These are phyloP conservation scores for Chlorella sp. DNA, from an alignment of 139 green algal genomes.

Conservation along the genomic window DNA sequence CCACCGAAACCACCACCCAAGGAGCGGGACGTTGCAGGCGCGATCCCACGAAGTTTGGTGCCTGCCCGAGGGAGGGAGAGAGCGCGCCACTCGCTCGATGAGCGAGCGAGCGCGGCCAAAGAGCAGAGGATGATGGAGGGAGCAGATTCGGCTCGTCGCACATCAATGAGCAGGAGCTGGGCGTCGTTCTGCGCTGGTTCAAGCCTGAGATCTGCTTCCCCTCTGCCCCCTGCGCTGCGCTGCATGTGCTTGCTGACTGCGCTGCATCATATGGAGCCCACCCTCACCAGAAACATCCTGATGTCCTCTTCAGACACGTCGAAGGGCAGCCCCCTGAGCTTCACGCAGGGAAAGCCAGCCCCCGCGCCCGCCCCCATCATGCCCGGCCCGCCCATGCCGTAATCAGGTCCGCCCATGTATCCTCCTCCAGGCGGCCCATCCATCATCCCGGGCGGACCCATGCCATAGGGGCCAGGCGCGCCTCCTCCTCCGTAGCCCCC, in stretches of 20 bases:
- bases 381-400: slow-evolving; percentile 3
- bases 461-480: slow-evolving; percentile 1
- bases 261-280: neutral
- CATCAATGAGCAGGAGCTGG: too few species aligned
- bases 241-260: too few species aligned
- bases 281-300: slow-evolving; percentile 66
- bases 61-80: too few species aligned
- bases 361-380: neutral
- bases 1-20: neutral
- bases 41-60: too few species aligned
- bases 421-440: neutral
- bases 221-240: too few species aligned
- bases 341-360: slow-evolving; percentile 49
- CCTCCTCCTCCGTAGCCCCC: neutral
- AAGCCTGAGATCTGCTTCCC: too few species aligned
- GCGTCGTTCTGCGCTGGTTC: too few species aligned
- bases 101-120: too few species aligned
- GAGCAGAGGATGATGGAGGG: too few species aligned
- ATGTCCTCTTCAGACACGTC: slow-evolving; percentile 70
- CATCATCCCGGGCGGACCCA: slow-evolving; percentile 5
- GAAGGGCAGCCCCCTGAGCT: slow-evolving; percentile 72
- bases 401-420: slow-evolving; percentile 2
- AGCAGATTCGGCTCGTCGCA: too few species aligned
- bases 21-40: too few species aligned
- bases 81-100: too few species aligned